These are phyloP conservation scores for Eutrema japonicum DNA, from an alignment of 345 rosid genomes.

Conservation along the genomic window DNA sequence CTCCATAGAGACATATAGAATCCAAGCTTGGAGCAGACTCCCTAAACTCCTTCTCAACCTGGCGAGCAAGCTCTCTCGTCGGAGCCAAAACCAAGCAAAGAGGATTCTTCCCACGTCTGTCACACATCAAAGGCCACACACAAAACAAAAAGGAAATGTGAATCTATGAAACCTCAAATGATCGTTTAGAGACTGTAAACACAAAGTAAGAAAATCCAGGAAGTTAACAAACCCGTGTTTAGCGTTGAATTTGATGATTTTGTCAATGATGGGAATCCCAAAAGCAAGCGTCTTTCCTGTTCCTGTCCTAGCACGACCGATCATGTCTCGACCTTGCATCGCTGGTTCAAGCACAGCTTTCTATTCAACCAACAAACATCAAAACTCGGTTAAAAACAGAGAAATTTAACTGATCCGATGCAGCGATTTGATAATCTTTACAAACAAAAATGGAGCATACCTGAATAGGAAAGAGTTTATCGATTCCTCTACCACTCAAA, in stretches of 20 bases:
- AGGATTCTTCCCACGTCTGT: conserved; percentile 86
- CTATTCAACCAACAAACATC: conserved; percentile 45
- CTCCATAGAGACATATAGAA: conserved; percentile 89
- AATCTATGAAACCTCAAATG: neutral
- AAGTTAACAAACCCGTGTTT: conserved; percentile 76
- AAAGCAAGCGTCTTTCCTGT: conserved; percentile 98
- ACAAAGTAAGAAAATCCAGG: neutral
- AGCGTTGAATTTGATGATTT: conserved; percentile 72
- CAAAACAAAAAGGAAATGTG: neutral
- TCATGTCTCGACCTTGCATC: conserved; percentile 94
- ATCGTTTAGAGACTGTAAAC: neutral
- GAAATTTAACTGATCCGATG: neutral
- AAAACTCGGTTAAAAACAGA: conserved; percentile 7
- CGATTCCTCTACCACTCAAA: conserved; percentile 64
- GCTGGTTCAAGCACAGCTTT: conserved; percentile 96
- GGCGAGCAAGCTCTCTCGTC: conserved; percentile 93
- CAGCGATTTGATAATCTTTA: neutral
- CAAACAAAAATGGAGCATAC: conserved; percentile 40
- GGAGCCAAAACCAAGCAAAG: conserved; percentile 91
- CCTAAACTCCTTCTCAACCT: conserved; percentile 84
- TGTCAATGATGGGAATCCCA: conserved; percentile 87
- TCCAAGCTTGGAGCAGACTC: conserved; percentile 87
- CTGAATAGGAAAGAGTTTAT: conserved; percentile 91
- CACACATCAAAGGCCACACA: conserved; percentile 10
- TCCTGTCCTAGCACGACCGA: conserved; percentile 94